phyloP scores from a whole-genome alignment of 768 basidiomycete genomes.

The Leucocoprinus leucothites region DNA sequence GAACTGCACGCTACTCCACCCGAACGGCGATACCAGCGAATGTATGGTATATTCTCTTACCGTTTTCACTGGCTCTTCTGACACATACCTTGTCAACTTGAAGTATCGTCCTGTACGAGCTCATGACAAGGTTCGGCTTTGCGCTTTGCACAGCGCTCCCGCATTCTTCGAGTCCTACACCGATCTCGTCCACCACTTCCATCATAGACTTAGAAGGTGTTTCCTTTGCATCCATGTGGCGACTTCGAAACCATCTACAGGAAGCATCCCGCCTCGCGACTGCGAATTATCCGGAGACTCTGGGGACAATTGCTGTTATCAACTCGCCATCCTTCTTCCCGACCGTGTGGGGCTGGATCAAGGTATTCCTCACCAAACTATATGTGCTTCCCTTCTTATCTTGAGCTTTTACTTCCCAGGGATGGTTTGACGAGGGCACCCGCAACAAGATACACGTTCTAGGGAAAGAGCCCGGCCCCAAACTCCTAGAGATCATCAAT shows the following conservation, averaged over 20 bases:
- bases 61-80: not conserved
- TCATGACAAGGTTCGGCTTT: slow-evolving; percentile 61
- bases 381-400: not conserved
- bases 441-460: slow-evolving; percentile 76
- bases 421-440: slow-evolving; percentile 80
- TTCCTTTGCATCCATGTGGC: slow-evolving; percentile 66
- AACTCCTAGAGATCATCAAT: slow-evolving; percentile 47
- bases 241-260: slow-evolving; percentile 66
- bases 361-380: slow-evolving; percentile 36
- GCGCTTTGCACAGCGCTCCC: slow-evolving; percentile 63
- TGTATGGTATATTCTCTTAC: slow-evolving; percentile 43
- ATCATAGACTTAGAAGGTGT: slow-evolving; percentile 73
- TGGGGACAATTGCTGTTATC: slow-evolving; percentile 63
- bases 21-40: slow-evolving; percentile 62
- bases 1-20: slow-evolving; percentile 54
- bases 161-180: slow-evolving; percentile 45
- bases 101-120: slow-evolving; percentile 65
- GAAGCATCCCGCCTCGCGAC: slow-evolving; percentile 74
- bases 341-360: slow-evolving; percentile 83
- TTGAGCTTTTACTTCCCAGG: slow-evolving; percentile 28
- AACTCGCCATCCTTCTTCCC: slow-evolving; percentile 84
- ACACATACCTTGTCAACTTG: not conserved
- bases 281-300: slow-evolving; percentile 80
- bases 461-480: slow-evolving; percentile 52
- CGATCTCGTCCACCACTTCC: slow-evolving; percentile 57